Evolutionary conservation across 805 yeast genomes (phyloP).

Genomic region (Metschnikowia henanensis): DNA sequence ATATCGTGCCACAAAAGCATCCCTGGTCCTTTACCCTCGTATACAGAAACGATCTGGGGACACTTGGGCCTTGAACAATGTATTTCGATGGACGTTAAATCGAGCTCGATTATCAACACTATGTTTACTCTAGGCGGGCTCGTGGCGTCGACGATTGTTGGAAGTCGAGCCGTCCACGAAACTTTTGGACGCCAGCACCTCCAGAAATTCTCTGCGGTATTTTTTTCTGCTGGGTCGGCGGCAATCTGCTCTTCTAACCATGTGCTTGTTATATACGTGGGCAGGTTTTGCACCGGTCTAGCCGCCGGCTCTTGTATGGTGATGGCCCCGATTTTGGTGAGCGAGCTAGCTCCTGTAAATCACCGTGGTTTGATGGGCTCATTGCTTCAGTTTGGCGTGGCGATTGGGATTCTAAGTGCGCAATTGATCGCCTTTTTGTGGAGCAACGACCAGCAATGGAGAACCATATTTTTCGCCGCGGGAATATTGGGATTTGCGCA

Average conservation of each 20-base stretch:
- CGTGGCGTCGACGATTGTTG: constrained; percentile 30
- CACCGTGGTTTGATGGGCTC: constrained; percentile 45
- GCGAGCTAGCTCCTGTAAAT: constrained; percentile 39
- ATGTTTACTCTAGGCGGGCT: constrained; percentile 39
- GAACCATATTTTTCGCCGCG: constrained; percentile 31
- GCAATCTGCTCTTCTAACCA: constrained; percentile 27
- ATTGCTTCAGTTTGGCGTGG: constrained; percentile 38
- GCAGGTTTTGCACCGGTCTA: constrained; percentile 36
- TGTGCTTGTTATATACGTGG: constrained; percentile 22
- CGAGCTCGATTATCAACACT: constrained; percentile 30
- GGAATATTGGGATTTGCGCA: constrained; percentile 27
- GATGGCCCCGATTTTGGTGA: constrained; percentile 41
- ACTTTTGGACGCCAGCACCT: constrained; percentile 26
- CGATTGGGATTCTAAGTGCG: constrained; percentile 37
- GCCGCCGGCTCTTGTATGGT: constrained; percentile 42
- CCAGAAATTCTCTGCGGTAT: constrained; percentile 17
- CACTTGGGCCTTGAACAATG: constrained; percentile 25
- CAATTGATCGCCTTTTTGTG: constrained; percentile 33
- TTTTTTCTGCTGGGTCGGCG: constrained; percentile 29
- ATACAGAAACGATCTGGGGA: constrained; percentile 30
- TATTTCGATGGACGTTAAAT: constrained; percentile 26
- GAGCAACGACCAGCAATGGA: constrained; percentile 40
- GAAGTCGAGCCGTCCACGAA: constrained; percentile 25
- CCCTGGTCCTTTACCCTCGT: constrained; percentile 13
- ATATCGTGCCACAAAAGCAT: constrained; percentile 26